Evolutionary conservation across 2,329 filamentous ascomycete genomes (phyloP), one percentile per base, ranked within the genome.

Genomic region (Simplicillium aogashimaense): DNA sequence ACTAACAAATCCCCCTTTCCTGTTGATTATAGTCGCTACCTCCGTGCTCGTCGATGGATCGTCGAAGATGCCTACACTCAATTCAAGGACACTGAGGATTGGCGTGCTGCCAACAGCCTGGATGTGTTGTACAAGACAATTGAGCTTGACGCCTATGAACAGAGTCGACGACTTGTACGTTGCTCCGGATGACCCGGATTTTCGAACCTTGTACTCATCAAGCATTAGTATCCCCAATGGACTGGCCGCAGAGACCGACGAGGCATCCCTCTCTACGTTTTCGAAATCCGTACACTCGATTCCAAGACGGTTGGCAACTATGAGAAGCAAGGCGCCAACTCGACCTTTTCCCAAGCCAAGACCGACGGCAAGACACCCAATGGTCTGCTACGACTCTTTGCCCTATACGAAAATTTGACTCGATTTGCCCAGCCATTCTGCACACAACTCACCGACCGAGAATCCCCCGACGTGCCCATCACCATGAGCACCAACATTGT

Each of bases 401-500:
- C 89, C 2, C 72, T 95, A 12, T 95, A 95, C 66, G 90, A 97
- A 66, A 92, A 92, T 62, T 72, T 95, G 43, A 88, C 84, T 25
- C 76, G 83, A 50, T 95, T 95, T 61, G 81, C 82, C 47, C 79
- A 94, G 66, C 89, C 89, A 3, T 65, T 95, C 31, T 90, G 84
- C 64, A 86, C 86, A 30, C 75, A 84, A 52, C 73, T 94, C 45
- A 65, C 67, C 33, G 76, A 86, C 51, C 76, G 89, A 52, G 76
- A 81, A 7, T 67, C 85, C 56, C 72, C 81, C 4, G 76, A 81
- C 47, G 88, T 86, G n/a, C 90, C 90, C 5, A 86, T 95, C 50
- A 89, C 88, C 29, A 81, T 92, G 52, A 89, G 83, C 54, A 95
- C 86, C 53, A 95, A 95, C 63, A 94, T 97, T 51, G 88, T 95